Percentiles rank a stretch among this genome's conserved stretches.
These are phyloP conservation scores for Candida gigantensis DNA, from an alignment of 1,139 yeast genomes.

Conservation along the genomic window DNA sequence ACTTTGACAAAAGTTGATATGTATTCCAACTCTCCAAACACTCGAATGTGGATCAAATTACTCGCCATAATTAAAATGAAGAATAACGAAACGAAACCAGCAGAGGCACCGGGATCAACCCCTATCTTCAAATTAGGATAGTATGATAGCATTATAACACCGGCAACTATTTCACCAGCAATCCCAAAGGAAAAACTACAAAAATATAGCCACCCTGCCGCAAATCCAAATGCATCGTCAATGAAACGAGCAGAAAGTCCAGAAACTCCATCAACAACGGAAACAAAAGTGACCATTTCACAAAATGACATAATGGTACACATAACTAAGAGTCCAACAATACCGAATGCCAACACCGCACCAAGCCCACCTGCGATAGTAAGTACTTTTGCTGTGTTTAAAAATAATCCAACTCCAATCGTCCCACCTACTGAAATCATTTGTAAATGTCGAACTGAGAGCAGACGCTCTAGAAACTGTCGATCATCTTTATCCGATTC, in stretches of 20 bases:
- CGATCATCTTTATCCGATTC: constrained; percentile 2
- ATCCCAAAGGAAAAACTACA: constrained; percentile 69
- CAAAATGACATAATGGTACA: constrained; percentile 76
- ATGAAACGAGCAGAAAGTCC: constrained; percentile 78
- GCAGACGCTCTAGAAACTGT: constrained; percentile 47
- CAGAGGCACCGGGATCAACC: constrained; percentile 46
- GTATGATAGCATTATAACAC: constrained; percentile 71
- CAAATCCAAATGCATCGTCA: constrained; percentile 84
- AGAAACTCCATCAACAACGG: constrained; percentile 78
- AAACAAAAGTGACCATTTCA: constrained; percentile 83
- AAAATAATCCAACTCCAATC: constrained; percentile 76
- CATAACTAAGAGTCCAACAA: constrained; percentile 70
- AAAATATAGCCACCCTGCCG: constrained; percentile 80
- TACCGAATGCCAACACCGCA: constrained; percentile 64
- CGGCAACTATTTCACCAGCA: constrained; percentile 81
- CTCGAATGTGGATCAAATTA: constrained; percentile 67
- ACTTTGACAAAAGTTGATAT: constrained; percentile 61
- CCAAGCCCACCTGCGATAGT: constrained; percentile 85
- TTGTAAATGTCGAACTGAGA: constrained; percentile 71
- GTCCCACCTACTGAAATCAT: constrained; percentile 86
- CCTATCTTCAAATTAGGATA: constrained; percentile 56
- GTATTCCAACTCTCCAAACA: constrained; percentile 77
- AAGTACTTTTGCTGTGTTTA: constrained; percentile 78
- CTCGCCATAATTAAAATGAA: constrained; percentile 48
- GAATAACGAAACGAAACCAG: constrained; percentile 69